Percentiles rank a stretch among this genome's conserved stretches.
Conservation (phyloP, 176 grass and related monocot genomes). For the Carex myosuroides region DNA sequence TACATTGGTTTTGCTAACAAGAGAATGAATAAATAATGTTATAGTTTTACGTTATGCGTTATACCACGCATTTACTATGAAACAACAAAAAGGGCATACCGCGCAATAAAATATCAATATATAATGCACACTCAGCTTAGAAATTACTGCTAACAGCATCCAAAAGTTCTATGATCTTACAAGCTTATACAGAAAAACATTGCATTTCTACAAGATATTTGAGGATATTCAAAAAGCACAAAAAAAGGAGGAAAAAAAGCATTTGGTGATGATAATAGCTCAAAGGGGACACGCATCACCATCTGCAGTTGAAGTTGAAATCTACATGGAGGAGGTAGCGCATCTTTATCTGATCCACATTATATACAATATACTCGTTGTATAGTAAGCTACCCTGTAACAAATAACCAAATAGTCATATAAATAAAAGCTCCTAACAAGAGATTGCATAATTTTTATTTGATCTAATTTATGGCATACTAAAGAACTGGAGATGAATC, state of each 20-base stretch:
- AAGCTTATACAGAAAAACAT: not conserved
- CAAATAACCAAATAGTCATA: constrained; percentile 6
- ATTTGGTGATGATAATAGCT: not conserved
- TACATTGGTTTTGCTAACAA: not conserved
- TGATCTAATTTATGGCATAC: not conserved
- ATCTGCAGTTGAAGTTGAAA: constrained; percentile 55
- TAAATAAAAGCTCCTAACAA: not conserved
- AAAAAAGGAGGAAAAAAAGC: not conserved
- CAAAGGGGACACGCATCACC: not conserved
- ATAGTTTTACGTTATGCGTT: not conserved
- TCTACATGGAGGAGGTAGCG: constrained; percentile 60
- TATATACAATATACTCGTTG: constrained; percentile 94
- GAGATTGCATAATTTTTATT: not conserved
- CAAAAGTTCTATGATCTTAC: not conserved
- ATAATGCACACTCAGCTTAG: not conserved
- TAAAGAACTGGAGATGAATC: not conserved
- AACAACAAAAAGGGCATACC: not conserved
- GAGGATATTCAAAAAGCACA: not conserved
- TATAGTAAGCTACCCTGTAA: constrained; percentile 86
- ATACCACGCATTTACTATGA: not conserved
- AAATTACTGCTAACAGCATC: not conserved
- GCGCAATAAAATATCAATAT: not conserved
- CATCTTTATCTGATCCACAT: constrained; percentile 90
- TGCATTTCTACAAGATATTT: constrained; percentile 6
- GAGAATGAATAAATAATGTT: not conserved